Percentiles rank a stretch among this genome's conserved stretches.
phyloP scores from a whole-genome alignment of 2,329 filamentous ascomycete genomes.

The Coniochaeta hoffmannii region DNA sequence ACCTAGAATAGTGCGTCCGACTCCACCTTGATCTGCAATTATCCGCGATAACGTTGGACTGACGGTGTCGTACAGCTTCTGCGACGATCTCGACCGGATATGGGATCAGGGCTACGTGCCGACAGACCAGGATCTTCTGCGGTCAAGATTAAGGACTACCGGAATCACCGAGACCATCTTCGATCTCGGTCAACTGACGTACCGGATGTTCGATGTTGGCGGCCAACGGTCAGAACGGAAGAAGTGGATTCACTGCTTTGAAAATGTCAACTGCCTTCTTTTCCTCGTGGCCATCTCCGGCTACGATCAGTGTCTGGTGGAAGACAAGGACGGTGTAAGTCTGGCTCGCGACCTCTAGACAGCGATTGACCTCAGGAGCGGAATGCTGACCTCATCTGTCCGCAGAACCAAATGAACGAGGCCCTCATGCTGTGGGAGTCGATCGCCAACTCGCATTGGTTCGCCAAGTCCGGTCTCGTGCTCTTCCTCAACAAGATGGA shows the following conservation, averaged over 20 bases:
- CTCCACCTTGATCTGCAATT: background rate
- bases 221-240: slow-evolving; percentile 89
- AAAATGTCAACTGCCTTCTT: slow-evolving; percentile 84
- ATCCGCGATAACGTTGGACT: background rate
- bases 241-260: slow-evolving; percentile 97
- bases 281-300: slow-evolving; percentile 94
- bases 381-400: background rate
- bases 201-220: slow-evolving; percentile 95
- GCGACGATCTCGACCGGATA: slow-evolving; percentile 67
- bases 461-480: slow-evolving; percentile 72
- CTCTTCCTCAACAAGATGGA: slow-evolving; percentile 87
- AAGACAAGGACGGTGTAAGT: slow-evolving; percentile 90
- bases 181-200: slow-evolving; percentile 83
- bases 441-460: slow-evolving; percentile 81
- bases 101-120: slow-evolving; percentile 76
- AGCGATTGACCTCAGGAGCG: background rate
- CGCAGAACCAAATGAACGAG: slow-evolving; percentile 84
- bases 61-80: slow-evolving; percentile 55
- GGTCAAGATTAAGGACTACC: slow-evolving; percentile 83
- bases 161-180: slow-evolving; percentile 95
- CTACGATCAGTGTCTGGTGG: slow-evolving; percentile 92
- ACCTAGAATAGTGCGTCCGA: slow-evolving; percentile 74
- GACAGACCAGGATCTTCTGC: slow-evolving; percentile 88
- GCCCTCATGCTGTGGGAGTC: slow-evolving; percentile 83
- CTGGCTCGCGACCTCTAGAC: background rate